Evolutionary conservation across 1,284 basidiomycete genomes (phyloP).

Genomic region (Pulveroboletus sp.): DNA sequence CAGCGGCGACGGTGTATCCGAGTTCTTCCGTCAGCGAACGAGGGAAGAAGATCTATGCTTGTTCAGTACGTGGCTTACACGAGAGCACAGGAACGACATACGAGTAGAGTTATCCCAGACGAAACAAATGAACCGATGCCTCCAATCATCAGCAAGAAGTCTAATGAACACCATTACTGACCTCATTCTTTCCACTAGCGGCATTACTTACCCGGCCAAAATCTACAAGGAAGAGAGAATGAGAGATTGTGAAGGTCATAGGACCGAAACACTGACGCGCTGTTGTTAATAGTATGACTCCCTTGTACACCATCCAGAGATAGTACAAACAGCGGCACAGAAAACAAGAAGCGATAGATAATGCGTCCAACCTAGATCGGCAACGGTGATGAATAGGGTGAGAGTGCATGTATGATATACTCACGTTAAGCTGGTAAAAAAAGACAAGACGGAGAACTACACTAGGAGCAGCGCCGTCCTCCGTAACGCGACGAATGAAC

Average conservation of each 20-base stretch:
- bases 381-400: background rate
- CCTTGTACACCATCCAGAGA: slow-evolving; percentile 56
- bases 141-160: slow-evolving; percentile 64
- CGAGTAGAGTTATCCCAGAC: slow-evolving; percentile 69
- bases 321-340: slow-evolving; percentile 59
- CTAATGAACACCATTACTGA: slow-evolving; percentile 29
- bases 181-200: background rate
- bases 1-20: slow-evolving; percentile 45
- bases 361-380: slow-evolving; percentile 53
- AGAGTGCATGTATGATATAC: slow-evolving; percentile 23
- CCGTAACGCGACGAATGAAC: slow-evolving; percentile 64
- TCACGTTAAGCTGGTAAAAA: slow-evolving; percentile 73
- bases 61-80: background rate
- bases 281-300: slow-evolving; percentile 44
- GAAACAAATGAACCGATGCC: slow-evolving; percentile 71
- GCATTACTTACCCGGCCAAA: slow-evolving; percentile 45
- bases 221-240: slow-evolving; percentile 26
- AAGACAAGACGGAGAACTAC: slow-evolving; percentile 66
- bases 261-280: slow-evolving; percentile 45
- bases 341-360: slow-evolving; percentile 66
- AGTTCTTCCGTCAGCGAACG: slow-evolving; percentile 61
- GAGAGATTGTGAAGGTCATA: background rate
- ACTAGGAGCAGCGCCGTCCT: slow-evolving; percentile 63
- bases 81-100: slow-evolving; percentile 26
- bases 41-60: slow-evolving; percentile 65